Percentiles rank a stretch among this genome's conserved stretches.
phyloP scores from a whole-genome alignment of 2,329 filamentous ascomycete species.

The Fusarium stilboides region DNA sequence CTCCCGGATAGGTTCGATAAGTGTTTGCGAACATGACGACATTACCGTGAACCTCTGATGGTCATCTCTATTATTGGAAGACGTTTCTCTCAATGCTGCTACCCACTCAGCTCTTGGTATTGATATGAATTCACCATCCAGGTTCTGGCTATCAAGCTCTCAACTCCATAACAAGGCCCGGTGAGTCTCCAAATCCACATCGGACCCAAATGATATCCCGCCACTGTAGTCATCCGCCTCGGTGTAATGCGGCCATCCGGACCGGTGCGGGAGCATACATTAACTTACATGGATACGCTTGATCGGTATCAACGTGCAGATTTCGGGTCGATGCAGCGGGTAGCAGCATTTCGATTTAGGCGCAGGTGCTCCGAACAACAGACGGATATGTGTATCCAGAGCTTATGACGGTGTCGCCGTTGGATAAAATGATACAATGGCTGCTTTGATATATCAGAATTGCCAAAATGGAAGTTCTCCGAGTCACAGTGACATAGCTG shows the following conservation, averaged over 20 bases:
- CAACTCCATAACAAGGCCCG: not conserved
- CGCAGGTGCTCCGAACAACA: conserved; percentile 1
- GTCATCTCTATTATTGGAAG: too few relatives aligned
- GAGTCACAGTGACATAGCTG: conserved; percentile 1
- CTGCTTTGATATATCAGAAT: conserved; percentile 27
- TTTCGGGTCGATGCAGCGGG: conserved; percentile 30
- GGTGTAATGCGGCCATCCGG: conserved; percentile 21
- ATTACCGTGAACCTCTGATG: too few relatives aligned
- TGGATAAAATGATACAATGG: conserved; percentile 13
- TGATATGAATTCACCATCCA: conserved; percentile 4
- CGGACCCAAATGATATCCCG: conserved; percentile 19
- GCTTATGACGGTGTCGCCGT: conserved; percentile 7
- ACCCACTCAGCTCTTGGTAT: too few relatives aligned
- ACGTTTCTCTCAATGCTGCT: too few relatives aligned
- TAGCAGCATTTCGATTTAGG: conserved; percentile 17
- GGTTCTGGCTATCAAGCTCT: conserved; percentile 1
- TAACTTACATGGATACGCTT: conserved; percentile 16
- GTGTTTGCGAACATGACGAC: too few relatives aligned
- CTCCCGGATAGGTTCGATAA: too few relatives aligned
- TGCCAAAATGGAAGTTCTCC: conserved; percentile 9
- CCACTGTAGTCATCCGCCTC: conserved; percentile 20
- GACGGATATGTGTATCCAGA: conserved; percentile 27
- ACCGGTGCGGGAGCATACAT: conserved; percentile 11
- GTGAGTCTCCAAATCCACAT: conserved; percentile 12
- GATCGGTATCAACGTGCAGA: conserved; percentile 36